Evolutionary conservation across 2,329 filamentous ascomycete genomes (phyloP).

Genomic region (Xylariaceae sp.): DNA sequence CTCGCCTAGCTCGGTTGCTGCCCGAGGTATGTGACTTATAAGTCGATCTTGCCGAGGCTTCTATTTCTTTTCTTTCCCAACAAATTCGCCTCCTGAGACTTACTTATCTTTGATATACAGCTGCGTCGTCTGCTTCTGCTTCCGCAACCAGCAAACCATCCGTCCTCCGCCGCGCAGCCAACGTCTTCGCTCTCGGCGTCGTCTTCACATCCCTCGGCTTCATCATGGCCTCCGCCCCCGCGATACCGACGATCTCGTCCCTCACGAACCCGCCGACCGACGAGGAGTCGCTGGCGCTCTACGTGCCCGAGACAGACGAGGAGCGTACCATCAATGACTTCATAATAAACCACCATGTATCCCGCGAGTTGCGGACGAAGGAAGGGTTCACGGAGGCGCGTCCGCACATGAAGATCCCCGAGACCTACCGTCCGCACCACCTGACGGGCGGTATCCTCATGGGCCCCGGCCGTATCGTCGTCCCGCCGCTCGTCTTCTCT

Average conservation of each 20-base stretch:
- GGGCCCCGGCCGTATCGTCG: constrained; percentile 68
- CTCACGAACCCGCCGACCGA: constrained; percentile 54
- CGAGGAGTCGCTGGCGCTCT: constrained; percentile 66
- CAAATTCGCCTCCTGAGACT: not conserved
- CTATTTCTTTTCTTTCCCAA: not conserved
- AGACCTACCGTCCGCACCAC: constrained; percentile 62
- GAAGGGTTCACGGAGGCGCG: constrained; percentile 68
- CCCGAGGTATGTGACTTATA: constrained; percentile 17
- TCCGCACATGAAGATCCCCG: constrained; percentile 82
- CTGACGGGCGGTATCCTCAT: constrained; percentile 76
- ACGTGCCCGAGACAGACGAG: constrained; percentile 51
- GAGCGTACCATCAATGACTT: constrained; percentile 60
- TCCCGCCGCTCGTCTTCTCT: constrained; percentile 74
- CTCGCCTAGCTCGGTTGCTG: constrained; percentile 22
- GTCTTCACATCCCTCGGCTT: constrained; percentile 49
- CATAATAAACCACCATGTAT: constrained; percentile 72
- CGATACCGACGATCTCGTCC: constrained; percentile 43
- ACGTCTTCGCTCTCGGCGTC: constrained; percentile 43
- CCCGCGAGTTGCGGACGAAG: constrained; percentile 60
- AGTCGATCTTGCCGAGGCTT: not conserved
- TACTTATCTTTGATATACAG: not conserved
- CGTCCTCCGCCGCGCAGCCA: constrained; percentile 41
- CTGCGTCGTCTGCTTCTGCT: constrained; percentile 12
- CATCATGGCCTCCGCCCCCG: constrained; percentile 51
- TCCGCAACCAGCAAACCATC: constrained; percentile 30